phyloP scores from a whole-genome alignment of 2,329 filamentous ascomycete genomes.

The Colletotrichum spinosum region DNA sequence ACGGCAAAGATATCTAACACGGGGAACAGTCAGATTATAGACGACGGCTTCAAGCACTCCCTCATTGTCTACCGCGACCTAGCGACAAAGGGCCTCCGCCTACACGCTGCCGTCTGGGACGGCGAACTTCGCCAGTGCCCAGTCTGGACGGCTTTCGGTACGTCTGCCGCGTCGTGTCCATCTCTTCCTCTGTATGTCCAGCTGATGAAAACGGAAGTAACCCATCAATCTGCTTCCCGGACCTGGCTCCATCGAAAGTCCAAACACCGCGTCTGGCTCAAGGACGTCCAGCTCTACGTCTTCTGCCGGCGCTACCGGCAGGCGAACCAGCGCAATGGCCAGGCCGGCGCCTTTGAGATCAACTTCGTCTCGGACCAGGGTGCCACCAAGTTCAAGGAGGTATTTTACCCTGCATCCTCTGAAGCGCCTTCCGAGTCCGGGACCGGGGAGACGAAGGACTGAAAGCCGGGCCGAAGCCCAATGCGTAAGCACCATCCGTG shows the following conservation, averaged over 20 bases:
- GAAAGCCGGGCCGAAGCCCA: too few species aligned
- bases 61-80: constrained; percentile 66
- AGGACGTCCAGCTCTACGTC: constrained; percentile 67
- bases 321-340: constrained; percentile 62
- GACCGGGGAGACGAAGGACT: neutral
- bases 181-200: neutral
- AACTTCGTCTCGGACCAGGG: constrained; percentile 58
- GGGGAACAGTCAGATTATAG: constrained; percentile 61
- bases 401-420: constrained; percentile 46
- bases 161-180: constrained; percentile 34
- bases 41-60: constrained; percentile 65
- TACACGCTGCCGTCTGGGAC: constrained; percentile 68
- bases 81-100: constrained; percentile 60
- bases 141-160: constrained; percentile 74
- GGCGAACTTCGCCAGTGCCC: constrained; percentile 66
- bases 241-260: constrained; percentile 64
- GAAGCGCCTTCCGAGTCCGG: neutral
- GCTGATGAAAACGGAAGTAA: constrained; percentile 54
- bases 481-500: too few species aligned
- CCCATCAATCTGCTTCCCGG: constrained; percentile 59
- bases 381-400: constrained; percentile 53
- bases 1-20: too few species aligned
- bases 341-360: constrained; percentile 62
- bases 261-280: constrained; percentile 61
- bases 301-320: constrained; percentile 69